Evolutionary conservation across 306 rosid genomes (phyloP).

Genomic region (Pterocarpus santalinus): DNA sequence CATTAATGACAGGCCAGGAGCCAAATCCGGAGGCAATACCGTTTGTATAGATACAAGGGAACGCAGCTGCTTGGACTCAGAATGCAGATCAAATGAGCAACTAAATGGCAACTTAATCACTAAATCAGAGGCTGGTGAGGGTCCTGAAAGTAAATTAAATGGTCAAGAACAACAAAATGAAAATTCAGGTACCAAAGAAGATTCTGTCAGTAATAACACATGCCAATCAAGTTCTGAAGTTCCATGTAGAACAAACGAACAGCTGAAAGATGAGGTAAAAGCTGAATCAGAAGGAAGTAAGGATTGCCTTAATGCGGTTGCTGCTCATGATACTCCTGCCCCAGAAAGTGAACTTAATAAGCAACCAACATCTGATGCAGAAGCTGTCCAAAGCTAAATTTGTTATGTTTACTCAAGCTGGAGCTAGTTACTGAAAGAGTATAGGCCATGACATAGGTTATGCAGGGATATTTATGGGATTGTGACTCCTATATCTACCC

Average conservation of each 20-base stretch:
- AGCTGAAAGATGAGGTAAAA: constrained; percentile 44
- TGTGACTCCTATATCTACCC: constrained; percentile 34
- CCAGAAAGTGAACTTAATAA: constrained; percentile 44
- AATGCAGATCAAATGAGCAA: constrained; percentile 44
- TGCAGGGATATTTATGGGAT: constrained; percentile 40
- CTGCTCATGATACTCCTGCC: constrained; percentile 38
- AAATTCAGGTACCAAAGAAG: constrained; percentile 17
- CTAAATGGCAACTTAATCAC: constrained; percentile 45
- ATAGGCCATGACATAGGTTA: constrained; percentile 51
- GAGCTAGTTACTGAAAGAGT: constrained; percentile 38
- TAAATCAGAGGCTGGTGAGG: constrained; percentile 45
- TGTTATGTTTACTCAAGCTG: constrained; percentile 40
- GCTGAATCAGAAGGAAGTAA: constrained; percentile 48
- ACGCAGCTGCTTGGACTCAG: constrained; percentile 42
- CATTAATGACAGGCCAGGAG: constrained; percentile 43
- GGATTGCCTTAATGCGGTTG: constrained; percentile 40
- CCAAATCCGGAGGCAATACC: constrained; percentile 47
- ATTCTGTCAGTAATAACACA: constrained; percentile 34
- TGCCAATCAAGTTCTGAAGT: constrained; percentile 39
- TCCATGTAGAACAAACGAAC: constrained; percentile 43
- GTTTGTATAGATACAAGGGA: constrained; percentile 40
- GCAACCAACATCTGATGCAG: constrained; percentile 56
- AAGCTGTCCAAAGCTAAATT: constrained; percentile 60
- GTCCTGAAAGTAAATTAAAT: constrained; percentile 37
- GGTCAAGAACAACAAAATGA: constrained; percentile 51